A percentile compares a stretch with the other conserved stretches of the same genome.
Conservation (phyloP, 192 early-diverging fungal species). For the Coemansia sp. region DNA sequence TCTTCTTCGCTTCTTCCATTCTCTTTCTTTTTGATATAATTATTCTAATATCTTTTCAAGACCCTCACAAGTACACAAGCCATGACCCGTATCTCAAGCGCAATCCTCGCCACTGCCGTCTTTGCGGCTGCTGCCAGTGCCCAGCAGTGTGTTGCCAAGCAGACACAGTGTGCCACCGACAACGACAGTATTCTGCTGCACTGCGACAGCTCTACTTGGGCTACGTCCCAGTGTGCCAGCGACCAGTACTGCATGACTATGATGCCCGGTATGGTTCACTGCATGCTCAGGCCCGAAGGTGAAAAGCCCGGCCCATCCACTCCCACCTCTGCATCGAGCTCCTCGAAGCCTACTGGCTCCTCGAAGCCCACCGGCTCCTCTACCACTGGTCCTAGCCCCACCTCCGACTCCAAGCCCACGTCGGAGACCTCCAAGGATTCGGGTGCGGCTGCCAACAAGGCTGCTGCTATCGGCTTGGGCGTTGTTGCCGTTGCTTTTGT, state of each 20-base stretch:
- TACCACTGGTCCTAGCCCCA: conserved; percentile 7
- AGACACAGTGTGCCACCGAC: conserved; percentile 23
- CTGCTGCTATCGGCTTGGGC: conserved; percentile 30
- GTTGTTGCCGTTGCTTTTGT: conserved; percentile 21
- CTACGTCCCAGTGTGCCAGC: conserved; percentile 18
- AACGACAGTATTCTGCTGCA: conserved; percentile 27
- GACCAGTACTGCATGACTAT: conserved; percentile 56
- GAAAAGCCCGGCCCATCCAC: background rate
- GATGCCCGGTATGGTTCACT: conserved; percentile 49
- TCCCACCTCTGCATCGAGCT: conserved; percentile 16
- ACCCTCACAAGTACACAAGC: conserved; percentile 11
- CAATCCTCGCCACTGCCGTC: conserved; percentile 22
- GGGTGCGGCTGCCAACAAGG: conserved; percentile 12
- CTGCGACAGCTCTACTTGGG: conserved; percentile 37
- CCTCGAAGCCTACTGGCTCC: conserved; percentile 9
- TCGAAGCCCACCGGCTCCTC: conserved; percentile 10
- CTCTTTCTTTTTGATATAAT: conserved; percentile 11
- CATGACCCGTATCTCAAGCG: conserved; percentile 28
- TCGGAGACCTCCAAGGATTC: background rate
- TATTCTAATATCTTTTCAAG: background rate
- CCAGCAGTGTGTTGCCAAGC: conserved; percentile 24
- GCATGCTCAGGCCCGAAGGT: conserved; percentile 47
- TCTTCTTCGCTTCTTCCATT: conserved; percentile 13
- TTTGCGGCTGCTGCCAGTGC: conserved; percentile 17
- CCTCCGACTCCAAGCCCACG: background rate